Evolutionary conservation across 2,329 filamentous ascomycete genomes (phyloP), one percentile per base, ranked within the genome.

Genomic region (Cercospora brassicicola): DNA sequence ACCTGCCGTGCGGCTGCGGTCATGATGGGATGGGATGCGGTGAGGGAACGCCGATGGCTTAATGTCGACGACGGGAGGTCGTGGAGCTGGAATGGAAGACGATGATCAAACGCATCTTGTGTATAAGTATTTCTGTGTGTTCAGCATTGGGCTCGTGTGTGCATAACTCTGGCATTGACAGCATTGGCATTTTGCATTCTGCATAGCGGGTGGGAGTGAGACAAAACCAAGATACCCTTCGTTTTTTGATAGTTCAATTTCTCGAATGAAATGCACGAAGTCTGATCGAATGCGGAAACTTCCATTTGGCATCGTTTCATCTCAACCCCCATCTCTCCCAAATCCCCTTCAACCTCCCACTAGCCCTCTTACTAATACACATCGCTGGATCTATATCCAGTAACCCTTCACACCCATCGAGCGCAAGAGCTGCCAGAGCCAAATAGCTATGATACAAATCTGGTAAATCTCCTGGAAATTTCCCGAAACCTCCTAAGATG

Each of bases 381-480:
- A 97, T 81, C 0, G 87, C 87, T 0, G 90, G 85, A 78, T 98
- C 93, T 59, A 97, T 85, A 20, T 82, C 80, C 70, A 90, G 90
- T 42, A 98, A 78, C 26, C 96, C 91, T 7, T 88, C 88, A 78
- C 93, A 53, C 9, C 56, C 70, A 9, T 72, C 73, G 15, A 92
- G 86, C 0, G 90, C 88, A 45, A 99, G 82, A 0, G 91, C 90
- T 1, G 93, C 91, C 36, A 98, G 85, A 0, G 93, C 95, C 31
- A 98, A 86, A 77, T 94, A 97, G 0, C 91, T 91, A 78, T 99
- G 95, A 73, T 96, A 92, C 28, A 98, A 84, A 80, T 92, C 90
- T 81, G 81, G 78, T 65, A 81, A 79, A 69, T 83, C 79, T 15
- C 81, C 83, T 1, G 82, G 79, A 30, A 81, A 76, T 70, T 84